Evolutionary conservation across 2,329 filamentous ascomycete species (phyloP).

Genomic region (Fusarium mexicanum): DNA sequence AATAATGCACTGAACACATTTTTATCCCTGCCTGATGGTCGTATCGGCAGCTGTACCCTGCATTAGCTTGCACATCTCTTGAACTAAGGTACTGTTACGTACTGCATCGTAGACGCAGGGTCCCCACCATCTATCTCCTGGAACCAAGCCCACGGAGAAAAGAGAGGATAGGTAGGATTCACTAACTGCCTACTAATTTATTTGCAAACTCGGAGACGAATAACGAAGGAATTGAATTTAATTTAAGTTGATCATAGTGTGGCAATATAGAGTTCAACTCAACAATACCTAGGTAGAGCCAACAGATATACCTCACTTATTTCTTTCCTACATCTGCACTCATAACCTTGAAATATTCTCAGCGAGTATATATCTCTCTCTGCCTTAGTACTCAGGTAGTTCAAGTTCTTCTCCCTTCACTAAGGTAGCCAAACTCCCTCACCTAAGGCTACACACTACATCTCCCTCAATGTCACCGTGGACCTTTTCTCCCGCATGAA

Average conservation of each 20-base stretch:
- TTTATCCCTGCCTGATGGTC: conserved; percentile 8
- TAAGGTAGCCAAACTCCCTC: neutral
- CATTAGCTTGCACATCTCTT: conserved; percentile 14
- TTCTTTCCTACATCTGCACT: neutral
- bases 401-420: neutral
- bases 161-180: neutral
- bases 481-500: neutral
- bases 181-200: neutral
- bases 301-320: neutral
- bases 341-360: no score
- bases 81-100: neutral
- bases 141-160: neutral
- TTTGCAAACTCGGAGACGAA: neutral
- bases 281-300: no score
- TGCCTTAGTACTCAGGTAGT: neutral
- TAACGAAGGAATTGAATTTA: neutral
- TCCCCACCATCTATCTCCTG: conserved; percentile 2
- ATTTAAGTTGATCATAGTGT: neutral
- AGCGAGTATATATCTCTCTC: neutral
- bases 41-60: neutral
- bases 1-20: neutral
- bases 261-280: neutral
- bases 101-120: conserved; percentile 17
- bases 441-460: neutral
- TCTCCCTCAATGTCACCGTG: conserved; percentile 8